These are phyloP conservation scores for Fusarium chaquense DNA, from an alignment of 2,329 filamentous ascomycete species.

Conservation along the genomic window DNA sequence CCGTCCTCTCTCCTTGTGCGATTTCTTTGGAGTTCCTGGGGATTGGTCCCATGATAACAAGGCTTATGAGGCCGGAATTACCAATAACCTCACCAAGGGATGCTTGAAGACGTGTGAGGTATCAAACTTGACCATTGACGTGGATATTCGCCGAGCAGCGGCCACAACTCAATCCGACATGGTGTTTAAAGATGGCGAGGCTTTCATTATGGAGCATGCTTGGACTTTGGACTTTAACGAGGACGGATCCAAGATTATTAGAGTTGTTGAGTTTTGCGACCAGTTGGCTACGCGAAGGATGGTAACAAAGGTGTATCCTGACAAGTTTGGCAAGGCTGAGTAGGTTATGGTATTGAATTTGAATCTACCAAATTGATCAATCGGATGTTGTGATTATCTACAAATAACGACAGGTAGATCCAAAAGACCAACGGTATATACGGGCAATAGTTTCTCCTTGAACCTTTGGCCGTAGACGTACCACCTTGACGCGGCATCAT, in stretches of 20 bases:
- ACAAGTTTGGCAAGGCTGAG: not conserved
- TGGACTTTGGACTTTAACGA: conserved; percentile 7
- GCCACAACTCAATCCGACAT: not conserved
- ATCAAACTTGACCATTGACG: not conserved
- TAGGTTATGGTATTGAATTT: not conserved
- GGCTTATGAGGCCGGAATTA: not conserved
- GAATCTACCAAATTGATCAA: too few relatives aligned
- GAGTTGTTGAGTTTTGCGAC: not conserved
- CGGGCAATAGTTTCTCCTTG: too few relatives aligned
- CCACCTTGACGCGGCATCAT: too few relatives aligned
- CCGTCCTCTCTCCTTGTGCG: not conserved
- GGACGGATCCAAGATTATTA: not conserved
- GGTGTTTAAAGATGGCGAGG: conserved; percentile 3
- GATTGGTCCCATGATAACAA: not conserved
- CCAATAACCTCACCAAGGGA: not conserved
- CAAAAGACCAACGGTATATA: too few relatives aligned
- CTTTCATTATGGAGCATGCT: not conserved
- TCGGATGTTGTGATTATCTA: too few relatives aligned
- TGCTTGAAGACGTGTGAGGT: not conserved
- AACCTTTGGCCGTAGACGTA: too few relatives aligned
- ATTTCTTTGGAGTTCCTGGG: not conserved
- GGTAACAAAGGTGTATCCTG: not conserved
- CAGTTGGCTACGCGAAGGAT: not conserved
- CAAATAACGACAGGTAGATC: too few relatives aligned
- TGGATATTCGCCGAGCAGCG: not conserved